Percentiles rank a stretch among this genome's conserved stretches.
These are phyloP conservation scores for Amanita rubescens DNA, from an alignment of 768 basidiomycete genomes.

Conservation along the genomic window DNA sequence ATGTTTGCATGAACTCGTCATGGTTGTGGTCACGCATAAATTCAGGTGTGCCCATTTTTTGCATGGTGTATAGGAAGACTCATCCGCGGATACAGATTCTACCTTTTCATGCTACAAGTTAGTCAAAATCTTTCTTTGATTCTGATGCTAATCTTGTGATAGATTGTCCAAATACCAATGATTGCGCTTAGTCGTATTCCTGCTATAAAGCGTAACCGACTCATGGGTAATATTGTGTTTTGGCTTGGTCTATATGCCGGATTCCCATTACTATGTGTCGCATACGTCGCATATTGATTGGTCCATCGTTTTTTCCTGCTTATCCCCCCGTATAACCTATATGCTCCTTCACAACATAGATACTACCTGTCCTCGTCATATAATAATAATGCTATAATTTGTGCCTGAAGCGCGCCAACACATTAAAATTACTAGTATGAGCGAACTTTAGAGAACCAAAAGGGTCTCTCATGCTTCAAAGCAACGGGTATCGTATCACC, in stretches of 20 bases:
- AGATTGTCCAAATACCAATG: constrained; percentile 89
- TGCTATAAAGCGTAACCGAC: constrained; percentile 70
- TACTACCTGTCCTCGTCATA: too few species aligned
- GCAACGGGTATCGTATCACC: constrained; percentile 65
- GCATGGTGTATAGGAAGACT: not conserved
- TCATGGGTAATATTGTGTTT: constrained; percentile 81
- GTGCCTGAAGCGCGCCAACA: too few species aligned
- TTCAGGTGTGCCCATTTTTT: constrained; percentile 72
- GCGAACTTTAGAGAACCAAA: constrained; percentile 89
- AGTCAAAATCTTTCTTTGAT: constrained; percentile 10
- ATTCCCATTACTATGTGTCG: constrained; percentile 89
- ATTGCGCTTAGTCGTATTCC: constrained; percentile 77
- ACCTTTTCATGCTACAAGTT: constrained; percentile 74
- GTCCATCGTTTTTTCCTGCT: not conserved
- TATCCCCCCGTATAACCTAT: not conserved
- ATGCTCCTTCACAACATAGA: not conserved
- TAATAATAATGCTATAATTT: too few species aligned
- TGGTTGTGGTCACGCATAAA: constrained; percentile 93
- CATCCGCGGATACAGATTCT: constrained; percentile 47
- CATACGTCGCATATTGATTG: constrained; percentile 37
- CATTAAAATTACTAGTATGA: too few species aligned
- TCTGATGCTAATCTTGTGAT: constrained; percentile 10
- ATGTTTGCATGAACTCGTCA: constrained; percentile 88
- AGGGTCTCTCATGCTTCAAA: constrained; percentile 81
- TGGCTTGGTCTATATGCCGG: constrained; percentile 92